These are phyloP conservation scores for Naganishia liquefaciens DNA, from an alignment of 1,284 basidiomycete genomes.

Conservation along the genomic window DNA sequence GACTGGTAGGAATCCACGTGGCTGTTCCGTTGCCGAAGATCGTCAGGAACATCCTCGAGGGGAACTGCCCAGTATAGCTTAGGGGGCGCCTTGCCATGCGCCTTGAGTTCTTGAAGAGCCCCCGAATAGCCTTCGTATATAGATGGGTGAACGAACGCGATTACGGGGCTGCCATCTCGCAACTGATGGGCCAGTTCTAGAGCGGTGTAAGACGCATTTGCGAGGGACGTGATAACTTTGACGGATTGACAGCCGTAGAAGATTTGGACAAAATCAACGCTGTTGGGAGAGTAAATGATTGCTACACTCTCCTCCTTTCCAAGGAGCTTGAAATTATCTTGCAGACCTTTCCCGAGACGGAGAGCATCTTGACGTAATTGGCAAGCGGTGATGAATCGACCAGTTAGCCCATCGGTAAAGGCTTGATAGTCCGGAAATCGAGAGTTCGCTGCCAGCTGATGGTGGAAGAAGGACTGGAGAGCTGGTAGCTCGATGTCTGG, in stretches of 20 bases:
- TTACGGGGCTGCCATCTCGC: constrained; percentile 59
- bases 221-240: constrained; percentile 44
- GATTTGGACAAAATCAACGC: constrained; percentile 66
- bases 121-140: constrained; percentile 18
- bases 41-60: background rate
- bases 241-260: constrained; percentile 59
- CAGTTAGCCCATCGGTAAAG: constrained; percentile 68
- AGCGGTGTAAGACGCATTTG: constrained; percentile 48
- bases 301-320: constrained; percentile 7
- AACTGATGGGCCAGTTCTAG: constrained; percentile 52
- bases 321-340: background rate
- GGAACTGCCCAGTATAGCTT: constrained; percentile 25
- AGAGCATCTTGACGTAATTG: constrained; percentile 63
- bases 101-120: background rate
- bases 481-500: constrained; percentile 5
- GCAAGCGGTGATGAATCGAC: constrained; percentile 61
- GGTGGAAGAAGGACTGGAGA: constrained; percentile 24
- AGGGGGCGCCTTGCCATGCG: background rate
- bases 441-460: constrained; percentile 24
- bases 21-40: background rate
- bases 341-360: constrained; percentile 61
- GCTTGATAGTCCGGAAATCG: constrained; percentile 53
- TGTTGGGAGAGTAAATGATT: constrained; percentile 57
- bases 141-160: constrained; percentile 61
- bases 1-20: constrained; percentile 15